Evolutionary conservation across 1,284 basidiomycete species (phyloP).

Genomic region (Mycena sp.): DNA sequence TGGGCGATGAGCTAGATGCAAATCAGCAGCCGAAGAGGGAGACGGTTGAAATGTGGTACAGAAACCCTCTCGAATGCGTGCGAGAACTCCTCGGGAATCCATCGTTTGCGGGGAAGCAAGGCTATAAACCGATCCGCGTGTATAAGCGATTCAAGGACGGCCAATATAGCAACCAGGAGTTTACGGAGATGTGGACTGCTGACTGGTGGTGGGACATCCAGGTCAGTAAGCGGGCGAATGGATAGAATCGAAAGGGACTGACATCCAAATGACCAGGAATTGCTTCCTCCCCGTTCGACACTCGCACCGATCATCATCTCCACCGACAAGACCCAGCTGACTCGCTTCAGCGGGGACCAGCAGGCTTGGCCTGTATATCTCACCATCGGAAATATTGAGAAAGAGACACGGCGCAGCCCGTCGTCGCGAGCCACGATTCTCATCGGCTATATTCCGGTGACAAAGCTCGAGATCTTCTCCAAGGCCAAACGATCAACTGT

Average conservation of each 20-base stretch:
- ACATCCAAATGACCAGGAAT: slow-evolving; percentile 26
- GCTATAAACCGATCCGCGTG: background rate
- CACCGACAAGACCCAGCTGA: slow-evolving; percentile 50
- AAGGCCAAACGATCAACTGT: slow-evolving; percentile 29
- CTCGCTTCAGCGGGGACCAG: slow-evolving; percentile 46
- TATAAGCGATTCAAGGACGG: slow-evolving; percentile 1
- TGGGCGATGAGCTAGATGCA: slow-evolving; percentile 38
- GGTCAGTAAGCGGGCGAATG: slow-evolving; percentile 29
- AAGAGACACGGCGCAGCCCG: slow-evolving; percentile 39
- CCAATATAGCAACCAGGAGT: background rate
- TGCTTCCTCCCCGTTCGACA: slow-evolving; percentile 40
- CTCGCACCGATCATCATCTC: slow-evolving; percentile 47
- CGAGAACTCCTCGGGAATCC: slow-evolving; percentile 32
- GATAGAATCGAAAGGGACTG: background rate
- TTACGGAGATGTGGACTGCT: slow-evolving; percentile 7
- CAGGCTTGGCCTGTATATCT: slow-evolving; percentile 49
- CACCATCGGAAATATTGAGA: slow-evolving; percentile 49
- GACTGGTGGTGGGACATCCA: slow-evolving; percentile 18
- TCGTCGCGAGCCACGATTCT: slow-evolving; percentile 41
- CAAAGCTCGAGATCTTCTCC: slow-evolving; percentile 48
- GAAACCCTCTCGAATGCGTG: slow-evolving; percentile 38
- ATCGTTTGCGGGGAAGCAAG: slow-evolving; percentile 2
- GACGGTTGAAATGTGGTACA: slow-evolving; percentile 29
- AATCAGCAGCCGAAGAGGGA: slow-evolving; percentile 25
- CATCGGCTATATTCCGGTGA: slow-evolving; percentile 50